phyloP scores from a whole-genome alignment of 768 basidiomycete genomes.

The Termitomyces sp. region DNA sequence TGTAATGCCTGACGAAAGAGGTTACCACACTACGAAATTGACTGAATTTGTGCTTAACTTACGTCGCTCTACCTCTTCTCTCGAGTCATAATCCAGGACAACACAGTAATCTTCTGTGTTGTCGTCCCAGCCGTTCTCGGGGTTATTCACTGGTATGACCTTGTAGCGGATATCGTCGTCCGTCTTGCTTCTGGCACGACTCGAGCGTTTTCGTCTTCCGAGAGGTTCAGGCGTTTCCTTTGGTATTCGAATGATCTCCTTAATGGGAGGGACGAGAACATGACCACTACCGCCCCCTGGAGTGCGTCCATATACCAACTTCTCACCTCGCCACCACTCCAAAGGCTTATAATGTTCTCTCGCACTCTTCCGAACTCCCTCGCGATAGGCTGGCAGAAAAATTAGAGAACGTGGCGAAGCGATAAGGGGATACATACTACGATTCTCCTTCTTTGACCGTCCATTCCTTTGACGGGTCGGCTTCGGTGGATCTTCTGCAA shows the following conservation, averaged over 20 bases:
- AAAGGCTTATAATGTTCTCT: slow-evolving; percentile 73
- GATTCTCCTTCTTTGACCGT: slow-evolving; percentile 41
- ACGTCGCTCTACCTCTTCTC: slow-evolving; percentile 70
- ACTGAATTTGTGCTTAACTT: slow-evolving; percentile 29
- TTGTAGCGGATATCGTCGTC: slow-evolving; percentile 38
- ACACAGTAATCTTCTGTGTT: slow-evolving; percentile 64
- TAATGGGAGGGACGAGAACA: slow-evolving; percentile 59
- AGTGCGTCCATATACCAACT: slow-evolving; percentile 72
- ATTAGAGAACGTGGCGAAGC: background rate
- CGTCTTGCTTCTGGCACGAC: slow-evolving; percentile 50
- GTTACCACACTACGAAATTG: background rate
- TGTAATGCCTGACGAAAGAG: slow-evolving; percentile 22
- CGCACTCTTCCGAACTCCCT: slow-evolving; percentile 68
- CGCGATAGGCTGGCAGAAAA: slow-evolving; percentile 30
- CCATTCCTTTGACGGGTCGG: slow-evolving; percentile 22
- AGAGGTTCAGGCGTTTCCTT: slow-evolving; percentile 36
- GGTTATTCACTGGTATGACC: slow-evolving; percentile 35
- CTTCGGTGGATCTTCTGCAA: slow-evolving; percentile 23
- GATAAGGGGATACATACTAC: slow-evolving; percentile 25
- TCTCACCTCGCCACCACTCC: slow-evolving; percentile 93
- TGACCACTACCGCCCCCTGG: slow-evolving; percentile 37
- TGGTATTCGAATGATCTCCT: slow-evolving; percentile 55
- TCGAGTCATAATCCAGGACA: slow-evolving; percentile 65
- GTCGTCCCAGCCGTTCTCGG: slow-evolving; percentile 86
- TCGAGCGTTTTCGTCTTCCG: slow-evolving; percentile 34